Percentiles rank a stretch among this genome's conserved stretches.
Conservation (phyloP, 331 rosid species). For the Telfairia occidentalis region DNA sequence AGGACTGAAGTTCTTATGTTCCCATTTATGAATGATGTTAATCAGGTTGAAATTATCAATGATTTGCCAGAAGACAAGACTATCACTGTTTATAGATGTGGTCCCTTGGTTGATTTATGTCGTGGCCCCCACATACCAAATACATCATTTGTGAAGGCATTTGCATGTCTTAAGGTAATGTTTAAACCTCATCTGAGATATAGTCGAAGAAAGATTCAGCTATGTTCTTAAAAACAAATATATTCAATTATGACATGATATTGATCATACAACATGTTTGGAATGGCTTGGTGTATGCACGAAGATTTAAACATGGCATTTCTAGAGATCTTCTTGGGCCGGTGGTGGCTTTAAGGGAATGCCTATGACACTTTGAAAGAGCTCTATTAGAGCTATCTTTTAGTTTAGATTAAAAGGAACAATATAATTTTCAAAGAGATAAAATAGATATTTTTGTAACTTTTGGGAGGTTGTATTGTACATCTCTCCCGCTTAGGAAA, state of each 20-base stretch:
- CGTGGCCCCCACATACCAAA: constrained; percentile 98
- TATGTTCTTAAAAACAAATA: background rate
- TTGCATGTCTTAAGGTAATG: constrained; percentile 76
- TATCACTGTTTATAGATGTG: constrained; percentile 94
- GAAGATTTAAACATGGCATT: background rate
- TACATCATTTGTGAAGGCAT: constrained; percentile 90
- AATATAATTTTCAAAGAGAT: background rate
- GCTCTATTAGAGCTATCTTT: background rate
- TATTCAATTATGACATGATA: background rate
- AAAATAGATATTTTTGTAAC: background rate
- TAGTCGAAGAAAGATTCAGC: background rate
- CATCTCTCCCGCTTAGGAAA: background rate
- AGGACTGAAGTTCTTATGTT: constrained; percentile 13
- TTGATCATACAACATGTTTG: background rate
- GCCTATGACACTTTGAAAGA: background rate
- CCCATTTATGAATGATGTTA: constrained; percentile 8
- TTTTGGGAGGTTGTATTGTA: background rate
- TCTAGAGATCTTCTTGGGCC: background rate
- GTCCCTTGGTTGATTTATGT: constrained; percentile 88
- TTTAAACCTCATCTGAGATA: constrained; percentile 7
- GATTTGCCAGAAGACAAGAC: constrained; percentile 90
- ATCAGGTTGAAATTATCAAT: constrained; percentile 86
- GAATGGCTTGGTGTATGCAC: background rate
- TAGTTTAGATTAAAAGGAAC: background rate
- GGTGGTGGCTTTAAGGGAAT: background rate